phyloP scores from a whole-genome alignment of 2,329 filamentous ascomycete species.

The Diaporthe sp. region DNA sequence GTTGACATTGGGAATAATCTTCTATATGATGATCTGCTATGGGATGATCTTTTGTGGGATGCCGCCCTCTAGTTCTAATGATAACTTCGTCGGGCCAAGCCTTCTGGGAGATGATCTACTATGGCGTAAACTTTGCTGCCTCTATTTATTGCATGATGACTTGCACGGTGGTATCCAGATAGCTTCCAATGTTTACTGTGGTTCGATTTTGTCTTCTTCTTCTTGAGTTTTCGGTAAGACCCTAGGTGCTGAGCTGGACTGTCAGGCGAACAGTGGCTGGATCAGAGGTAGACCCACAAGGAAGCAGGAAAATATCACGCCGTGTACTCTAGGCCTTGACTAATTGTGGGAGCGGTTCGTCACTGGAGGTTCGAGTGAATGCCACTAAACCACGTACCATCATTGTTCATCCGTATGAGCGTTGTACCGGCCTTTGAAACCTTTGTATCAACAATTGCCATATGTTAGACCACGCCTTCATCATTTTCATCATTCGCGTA shows the following conservation, averaged over 20 bases:
- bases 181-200: neutral
- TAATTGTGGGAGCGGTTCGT: too few species aligned
- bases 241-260: neutral
- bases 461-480: too few species aligned
- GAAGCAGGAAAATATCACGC: too few species aligned
- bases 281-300: neutral
- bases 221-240: neutral
- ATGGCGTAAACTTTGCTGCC: neutral
- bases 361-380: neutral
- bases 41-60: neutral
- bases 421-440: neutral
- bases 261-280: neutral
- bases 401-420: neutral
- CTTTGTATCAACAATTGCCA: neutral
- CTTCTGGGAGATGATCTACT: neutral
- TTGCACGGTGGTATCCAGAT: neutral
- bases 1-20: neutral
- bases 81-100: neutral
- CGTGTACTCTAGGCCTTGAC: too few species aligned
- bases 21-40: neutral
- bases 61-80: neutral
- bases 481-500: neutral
- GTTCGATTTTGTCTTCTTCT: neutral
- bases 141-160: too few species aligned
- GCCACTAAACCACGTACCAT: neutral